Evolutionary conservation across 306 rosid species (phyloP).

Genomic region (Rosa multiflora): DNA sequence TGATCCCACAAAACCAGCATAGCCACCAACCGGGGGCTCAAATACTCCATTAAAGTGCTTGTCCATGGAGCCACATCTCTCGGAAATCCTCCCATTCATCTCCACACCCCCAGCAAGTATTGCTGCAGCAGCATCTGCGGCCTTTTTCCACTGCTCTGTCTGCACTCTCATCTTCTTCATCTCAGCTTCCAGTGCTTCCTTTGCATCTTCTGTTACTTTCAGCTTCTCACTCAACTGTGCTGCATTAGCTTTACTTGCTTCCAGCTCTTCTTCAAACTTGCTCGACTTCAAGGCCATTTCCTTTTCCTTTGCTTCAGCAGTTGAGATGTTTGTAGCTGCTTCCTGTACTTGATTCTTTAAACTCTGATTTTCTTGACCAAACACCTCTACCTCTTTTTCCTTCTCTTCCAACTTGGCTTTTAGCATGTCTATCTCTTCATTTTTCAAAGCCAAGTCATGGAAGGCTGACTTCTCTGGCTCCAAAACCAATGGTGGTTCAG

Average conservation of each 20-base stretch:
- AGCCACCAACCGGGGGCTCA: slow-evolving; percentile 61
- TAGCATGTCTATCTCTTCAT: slow-evolving; percentile 47
- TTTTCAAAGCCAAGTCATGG: slow-evolving; percentile 40
- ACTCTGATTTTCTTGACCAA: slow-evolving; percentile 40
- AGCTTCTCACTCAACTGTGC: slow-evolving; percentile 48
- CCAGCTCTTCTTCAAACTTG: slow-evolving; percentile 52
- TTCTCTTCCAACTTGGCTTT: slow-evolving; percentile 55
- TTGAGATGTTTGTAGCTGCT: slow-evolving; percentile 41
- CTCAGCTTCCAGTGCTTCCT: slow-evolving; percentile 62
- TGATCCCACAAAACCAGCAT: slow-evolving; percentile 64
- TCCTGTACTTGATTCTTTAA: slow-evolving; percentile 54
- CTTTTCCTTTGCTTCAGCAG: slow-evolving; percentile 51
- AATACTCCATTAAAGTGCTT: slow-evolving; percentile 64
- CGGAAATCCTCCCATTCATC: slow-evolving; percentile 62
- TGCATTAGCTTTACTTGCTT: slow-evolving; percentile 40
- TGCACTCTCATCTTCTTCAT: slow-evolving; percentile 83
- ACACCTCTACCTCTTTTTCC: slow-evolving; percentile 42
- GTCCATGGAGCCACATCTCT: slow-evolving; percentile 87
- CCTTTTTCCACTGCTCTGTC: slow-evolving; percentile 89
- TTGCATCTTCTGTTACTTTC: slow-evolving; percentile 52
- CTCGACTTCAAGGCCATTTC: slow-evolving; percentile 39
- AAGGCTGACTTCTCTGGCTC: slow-evolving; percentile 43
- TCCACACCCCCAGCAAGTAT: slow-evolving; percentile 71
- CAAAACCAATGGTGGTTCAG: slow-evolving; percentile 26
- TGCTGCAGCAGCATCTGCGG: slow-evolving; percentile 93